Evolutionary conservation across 805 yeast species (phyloP).

Genomic region (Ogataea neopini): DNA sequence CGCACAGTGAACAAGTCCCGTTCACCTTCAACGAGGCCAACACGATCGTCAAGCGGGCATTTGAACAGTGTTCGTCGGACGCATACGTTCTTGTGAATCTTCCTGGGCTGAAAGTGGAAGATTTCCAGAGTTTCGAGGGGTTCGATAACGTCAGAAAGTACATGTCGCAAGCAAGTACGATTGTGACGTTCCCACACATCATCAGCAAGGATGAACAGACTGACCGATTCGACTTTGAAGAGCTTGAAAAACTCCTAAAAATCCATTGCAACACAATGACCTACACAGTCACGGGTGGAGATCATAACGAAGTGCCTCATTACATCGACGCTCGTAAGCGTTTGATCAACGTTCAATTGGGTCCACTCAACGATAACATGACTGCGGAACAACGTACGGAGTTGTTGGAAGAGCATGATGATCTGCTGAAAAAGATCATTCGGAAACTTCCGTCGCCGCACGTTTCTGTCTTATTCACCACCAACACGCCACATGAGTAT

Average conservation of each 20-base stretch:
- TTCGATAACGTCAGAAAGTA: slow-evolving; percentile 54
- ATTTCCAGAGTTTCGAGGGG: slow-evolving; percentile 41
- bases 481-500: slow-evolving; percentile 33
- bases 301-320: slow-evolving; percentile 46
- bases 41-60: slow-evolving; percentile 19
- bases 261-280: slow-evolving; percentile 54
- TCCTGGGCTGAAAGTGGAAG: slow-evolving; percentile 52
- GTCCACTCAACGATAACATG: slow-evolving; percentile 44
- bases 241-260: slow-evolving; percentile 43
- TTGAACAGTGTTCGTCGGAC: slow-evolving; percentile 50
- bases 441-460: slow-evolving; percentile 76
- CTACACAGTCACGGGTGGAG: slow-evolving; percentile 39
- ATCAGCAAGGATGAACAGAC: slow-evolving; percentile 28
- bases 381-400: slow-evolving; percentile 42
- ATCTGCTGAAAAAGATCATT: slow-evolving; percentile 50
- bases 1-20: slow-evolving; percentile 35
- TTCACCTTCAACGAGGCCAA: slow-evolving; percentile 29
- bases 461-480: slow-evolving; percentile 59
- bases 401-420: slow-evolving; percentile 30
- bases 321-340: slow-evolving; percentile 67
- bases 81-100: slow-evolving; percentile 57
- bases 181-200: slow-evolving; percentile 57
- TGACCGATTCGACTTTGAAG: slow-evolving; percentile 43
- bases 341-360: slow-evolving; percentile 59
- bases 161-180: slow-evolving; percentile 57